Conservation (phyloP, 305 asterid genomes). For the Rubia tinctorum region DNA sequence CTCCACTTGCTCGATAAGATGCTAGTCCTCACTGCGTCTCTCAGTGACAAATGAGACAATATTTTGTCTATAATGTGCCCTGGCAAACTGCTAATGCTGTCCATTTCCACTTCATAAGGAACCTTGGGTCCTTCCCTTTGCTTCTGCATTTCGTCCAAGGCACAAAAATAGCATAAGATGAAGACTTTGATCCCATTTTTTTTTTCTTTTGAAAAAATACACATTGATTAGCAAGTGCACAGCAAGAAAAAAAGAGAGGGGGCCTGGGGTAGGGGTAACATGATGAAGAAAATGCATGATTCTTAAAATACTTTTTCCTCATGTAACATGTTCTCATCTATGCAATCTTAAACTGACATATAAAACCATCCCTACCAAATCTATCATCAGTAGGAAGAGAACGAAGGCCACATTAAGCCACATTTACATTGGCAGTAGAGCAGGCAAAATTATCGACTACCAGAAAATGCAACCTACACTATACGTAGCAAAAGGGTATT, state of each 20-base stretch:
- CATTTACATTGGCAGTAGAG: neutral
- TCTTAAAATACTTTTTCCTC: neutral
- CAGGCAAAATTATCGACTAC: neutral
- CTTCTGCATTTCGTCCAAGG: constrained; percentile 51
- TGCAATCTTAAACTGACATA: constrained; percentile 6
- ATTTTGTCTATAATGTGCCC: constrained; percentile 79
- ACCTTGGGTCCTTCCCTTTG: constrained; percentile 58
- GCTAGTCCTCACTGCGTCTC: constrained; percentile 91
- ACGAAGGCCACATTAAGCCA: neutral
- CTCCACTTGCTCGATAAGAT: constrained; percentile 88
- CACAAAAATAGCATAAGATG: neutral
- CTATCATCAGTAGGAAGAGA: neutral
- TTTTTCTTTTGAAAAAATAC: too few relatives aligned
- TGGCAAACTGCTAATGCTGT: constrained; percentile 73
- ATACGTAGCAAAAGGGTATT: neutral
- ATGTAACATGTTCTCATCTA: neutral
- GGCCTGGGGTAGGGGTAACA: neutral
- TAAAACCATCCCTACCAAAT: neutral
- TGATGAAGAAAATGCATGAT: neutral
- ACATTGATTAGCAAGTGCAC: neutral
- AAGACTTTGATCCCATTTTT: too few relatives aligned
- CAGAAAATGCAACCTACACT: neutral
- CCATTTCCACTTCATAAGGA: constrained; percentile 58
- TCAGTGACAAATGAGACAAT: constrained; percentile 69
- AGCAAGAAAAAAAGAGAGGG: neutral